Percentiles rank a stretch among this genome's conserved stretches.
phyloP scores from a whole-genome alignment of 345 rosid genomes.

The Abelmoschus esculentus region DNA sequence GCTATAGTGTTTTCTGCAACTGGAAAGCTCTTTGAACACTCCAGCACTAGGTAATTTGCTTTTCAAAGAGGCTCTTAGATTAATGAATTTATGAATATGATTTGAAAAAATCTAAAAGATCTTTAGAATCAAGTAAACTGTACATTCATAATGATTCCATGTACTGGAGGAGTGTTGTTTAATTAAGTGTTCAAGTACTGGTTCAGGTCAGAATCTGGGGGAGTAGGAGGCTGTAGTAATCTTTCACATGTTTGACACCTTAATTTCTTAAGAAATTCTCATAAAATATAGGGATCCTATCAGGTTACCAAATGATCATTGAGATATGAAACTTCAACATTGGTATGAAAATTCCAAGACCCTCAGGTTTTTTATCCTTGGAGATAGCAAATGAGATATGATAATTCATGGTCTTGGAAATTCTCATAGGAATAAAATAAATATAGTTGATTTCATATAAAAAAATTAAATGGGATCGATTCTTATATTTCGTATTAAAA shows the following conservation, averaged over 20 bases:
- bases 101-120: background rate
- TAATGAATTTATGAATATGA: background rate
- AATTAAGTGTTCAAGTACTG: background rate
- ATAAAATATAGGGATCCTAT: constrained; percentile 6
- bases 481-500: too few relatives aligned
- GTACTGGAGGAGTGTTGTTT: background rate
- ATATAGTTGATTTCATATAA: too few relatives aligned
- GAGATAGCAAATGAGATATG: background rate
- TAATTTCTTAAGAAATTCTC: background rate
- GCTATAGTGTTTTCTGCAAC: constrained; percentile 27
- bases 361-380: background rate
- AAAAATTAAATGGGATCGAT: too few relatives aligned
- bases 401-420: background rate
- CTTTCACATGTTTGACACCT: background rate
- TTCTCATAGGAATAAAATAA: too few relatives aligned
- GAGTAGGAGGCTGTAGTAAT: background rate
- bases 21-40: constrained; percentile 32
- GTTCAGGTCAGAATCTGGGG: background rate
- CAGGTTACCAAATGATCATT: too few relatives aligned
- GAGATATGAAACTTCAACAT: background rate
- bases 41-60: constrained; percentile 28
- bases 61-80: background rate
- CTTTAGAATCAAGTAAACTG: background rate
- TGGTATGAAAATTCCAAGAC: too few relatives aligned
- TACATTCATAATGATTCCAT: background rate